Evolutionary conservation across 805 yeast genomes (phyloP), one percentile per base, ranked within the genome.

Genomic region (Candida silvatica): DNA sequence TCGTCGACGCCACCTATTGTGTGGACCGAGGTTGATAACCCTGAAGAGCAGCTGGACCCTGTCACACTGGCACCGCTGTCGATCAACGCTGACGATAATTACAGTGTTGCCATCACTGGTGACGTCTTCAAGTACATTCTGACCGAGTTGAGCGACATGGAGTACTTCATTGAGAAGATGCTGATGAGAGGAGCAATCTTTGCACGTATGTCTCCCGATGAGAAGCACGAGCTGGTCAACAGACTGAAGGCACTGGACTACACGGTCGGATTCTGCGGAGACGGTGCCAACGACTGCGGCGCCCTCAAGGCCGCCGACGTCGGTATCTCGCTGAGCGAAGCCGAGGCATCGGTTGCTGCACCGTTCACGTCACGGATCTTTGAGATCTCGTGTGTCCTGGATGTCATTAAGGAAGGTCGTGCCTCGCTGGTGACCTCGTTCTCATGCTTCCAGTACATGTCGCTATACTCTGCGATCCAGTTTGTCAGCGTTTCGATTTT

Each of bases 151-250:
- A 64, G 71, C 31, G 61, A 61, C 20, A 40, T 44, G 30, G 54
- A 49, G 18, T 46, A 48, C 34, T 61, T 43, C 58, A 71, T 69
- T 27, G 72, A 72, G 32, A 65, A 62, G 18, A 68, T 92, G 54
- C 65, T 92, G 36, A 63, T 86, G 63, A 76, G 72, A 41, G 77
- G 87, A 38, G 72, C 77, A 30, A 73, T 92, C 4, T 92, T 79
- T 62, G 97, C 99, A 0, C 69, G 99, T 44, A 92, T 92, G 99
- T 88, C 97, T 0, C 99, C 99, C 0, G 98, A 94, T 58, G 99
- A 92, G 56, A 92, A 92, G 52, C 96, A 92, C 56, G 98, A 92
- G 58, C 65, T 92, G 32, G 96, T 92, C 24, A 88, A 83, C 48
- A 85, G 81, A 52, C 61, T 92, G 11, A 95, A 87, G 55, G 69